Percentiles rank a stretch among this genome's conserved stretches.
phyloP scores from a whole-genome alignment of 2,329 filamentous ascomycete genomes.

The Pyrenophora tritici-repentis region DNA sequence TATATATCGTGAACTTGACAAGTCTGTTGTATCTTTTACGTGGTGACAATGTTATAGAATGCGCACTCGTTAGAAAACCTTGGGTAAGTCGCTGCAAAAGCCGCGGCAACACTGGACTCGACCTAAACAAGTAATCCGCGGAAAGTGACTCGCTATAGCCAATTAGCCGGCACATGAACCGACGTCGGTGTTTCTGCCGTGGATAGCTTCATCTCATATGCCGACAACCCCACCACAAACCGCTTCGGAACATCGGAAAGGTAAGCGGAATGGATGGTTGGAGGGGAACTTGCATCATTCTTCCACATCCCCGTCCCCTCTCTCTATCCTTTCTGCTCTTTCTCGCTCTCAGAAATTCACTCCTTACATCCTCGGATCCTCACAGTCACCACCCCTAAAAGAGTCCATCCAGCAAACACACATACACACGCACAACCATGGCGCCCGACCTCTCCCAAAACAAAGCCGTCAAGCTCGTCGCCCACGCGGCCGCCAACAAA shows the following conservation, averaged over 20 bases:
- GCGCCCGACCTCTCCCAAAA: constrained; percentile 56
- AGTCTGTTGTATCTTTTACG: no score
- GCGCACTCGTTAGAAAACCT: no score
- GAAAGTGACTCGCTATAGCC: neutral
- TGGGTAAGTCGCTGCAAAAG: neutral
- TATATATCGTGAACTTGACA: neutral
- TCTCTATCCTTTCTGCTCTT: neutral
- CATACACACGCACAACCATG: constrained; percentile 36
- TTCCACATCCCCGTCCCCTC: neutral
- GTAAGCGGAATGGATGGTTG: constrained; percentile 10
- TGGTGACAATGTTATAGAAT: no score
- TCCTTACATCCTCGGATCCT: neutral
- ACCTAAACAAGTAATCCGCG: constrained; percentile 1
- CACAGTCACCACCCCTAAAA: no score
- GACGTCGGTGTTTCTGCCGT: constrained; percentile 26
- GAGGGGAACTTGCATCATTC: constrained; percentile 13
- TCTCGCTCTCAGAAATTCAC: neutral
- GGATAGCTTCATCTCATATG: constrained; percentile 10
- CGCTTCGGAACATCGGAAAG: constrained; percentile 25
- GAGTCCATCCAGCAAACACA: no score
- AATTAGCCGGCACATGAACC: constrained; percentile 20
- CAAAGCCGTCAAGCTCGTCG: constrained; percentile 55
- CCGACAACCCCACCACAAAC: constrained; percentile 18
- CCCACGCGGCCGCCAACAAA: constrained; percentile 59
- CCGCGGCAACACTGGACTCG: constrained; percentile 1